Conservation (phyloP, 1,284 basidiomycete genomes). For the Sanghuangporus baumii region DNA sequence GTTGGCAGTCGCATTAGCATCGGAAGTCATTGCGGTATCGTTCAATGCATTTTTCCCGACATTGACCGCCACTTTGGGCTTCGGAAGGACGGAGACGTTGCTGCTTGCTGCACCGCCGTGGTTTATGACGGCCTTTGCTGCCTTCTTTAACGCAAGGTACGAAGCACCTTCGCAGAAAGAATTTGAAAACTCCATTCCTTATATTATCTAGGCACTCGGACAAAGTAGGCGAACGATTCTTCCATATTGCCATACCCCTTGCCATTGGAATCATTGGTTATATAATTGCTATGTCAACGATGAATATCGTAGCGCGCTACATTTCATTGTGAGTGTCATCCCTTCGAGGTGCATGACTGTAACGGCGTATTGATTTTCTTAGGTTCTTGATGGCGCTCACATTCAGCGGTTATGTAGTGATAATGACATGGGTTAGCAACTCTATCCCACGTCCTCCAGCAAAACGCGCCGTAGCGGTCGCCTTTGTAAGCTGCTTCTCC, state of each 20-base stretch:
- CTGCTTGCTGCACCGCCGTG: slow-evolving; percentile 24
- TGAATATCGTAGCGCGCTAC: slow-evolving; percentile 35
- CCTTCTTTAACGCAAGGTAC: slow-evolving; percentile 17
- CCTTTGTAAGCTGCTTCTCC: slow-evolving; percentile 30
- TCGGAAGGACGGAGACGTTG: slow-evolving; percentile 23
- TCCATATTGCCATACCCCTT: slow-evolving; percentile 34
- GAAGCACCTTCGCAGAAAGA: not conserved
- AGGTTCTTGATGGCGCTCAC: slow-evolving; percentile 31
- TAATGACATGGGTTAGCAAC: slow-evolving; percentile 34
- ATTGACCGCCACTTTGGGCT: slow-evolving; percentile 24
- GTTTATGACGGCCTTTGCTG: slow-evolving; percentile 13
- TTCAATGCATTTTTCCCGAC: slow-evolving; percentile 31
- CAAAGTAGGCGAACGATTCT: slow-evolving; percentile 32
- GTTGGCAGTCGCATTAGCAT: slow-evolving; percentile 20
- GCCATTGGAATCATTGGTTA: slow-evolving; percentile 34
- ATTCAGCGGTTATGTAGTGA: slow-evolving; percentile 29
- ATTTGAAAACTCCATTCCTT: not conserved
- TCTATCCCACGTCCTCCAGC: slow-evolving; percentile 33
- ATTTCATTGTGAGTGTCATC: slow-evolving; percentile 28
- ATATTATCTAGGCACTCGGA: slow-evolving; percentile 26
- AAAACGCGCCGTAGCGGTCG: slow-evolving; percentile 36
- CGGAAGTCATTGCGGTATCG: slow-evolving; percentile 24
- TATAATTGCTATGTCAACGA: slow-evolving; percentile 38
- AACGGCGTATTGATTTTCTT: not conserved
- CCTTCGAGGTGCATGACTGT: not conserved